Evolutionary conservation across 768 basidiomycete species (phyloP), one percentile per base, ranked within the genome.

Genomic region (Chlorophyllum brunneum): DNA sequence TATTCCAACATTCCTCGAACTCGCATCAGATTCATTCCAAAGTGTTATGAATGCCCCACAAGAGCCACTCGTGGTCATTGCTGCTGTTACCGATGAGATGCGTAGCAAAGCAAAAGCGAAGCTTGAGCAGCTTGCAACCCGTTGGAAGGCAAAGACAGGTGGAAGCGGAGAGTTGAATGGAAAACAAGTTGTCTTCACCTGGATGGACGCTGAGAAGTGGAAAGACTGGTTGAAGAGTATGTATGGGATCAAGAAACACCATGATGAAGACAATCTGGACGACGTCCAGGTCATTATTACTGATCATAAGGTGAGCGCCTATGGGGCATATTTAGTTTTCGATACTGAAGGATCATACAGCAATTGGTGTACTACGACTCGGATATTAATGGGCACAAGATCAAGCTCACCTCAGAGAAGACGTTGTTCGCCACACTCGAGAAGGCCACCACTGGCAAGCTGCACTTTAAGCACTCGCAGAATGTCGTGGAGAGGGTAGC

Each of bases 131-230:
- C 71, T 85, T 5, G 83, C 77, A 1, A 72, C 68, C 59, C 79
- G 73, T 58, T 93, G 85, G 92, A 76, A 78, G 54, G 44, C 70
- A 31, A 65, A 66, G 61, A 74, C 74, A 0, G 64, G 62, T 2
- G 74, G 75, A 3, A 73, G 60, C 43, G 72, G 73, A 1, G 59
- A 70, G 47, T 67, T 65, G 33, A 71, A 74, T 29, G 72, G 69
- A 37, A 68, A 77, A 30, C 78, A 82, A 37, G 85, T 95, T 0
- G 80, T 94, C 43, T 97, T 94, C 67, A 78, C 86, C 7, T 93
- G 87, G 86, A 93, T 97, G 81, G 92, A 99, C 62, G 80, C 74
- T 2, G 83, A 81, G 22, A 79, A 76, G 66, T 98, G 95, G 94
- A 76, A 68, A 22, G 83, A 79, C 45, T 98, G 94, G 94, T 72